Percentiles rank a stretch among this genome's conserved stretches.
These are phyloP conservation scores for Apiospora malaysiana DNA, from an alignment of 2,329 filamentous ascomycete genomes.

Conservation along the genomic window DNA sequence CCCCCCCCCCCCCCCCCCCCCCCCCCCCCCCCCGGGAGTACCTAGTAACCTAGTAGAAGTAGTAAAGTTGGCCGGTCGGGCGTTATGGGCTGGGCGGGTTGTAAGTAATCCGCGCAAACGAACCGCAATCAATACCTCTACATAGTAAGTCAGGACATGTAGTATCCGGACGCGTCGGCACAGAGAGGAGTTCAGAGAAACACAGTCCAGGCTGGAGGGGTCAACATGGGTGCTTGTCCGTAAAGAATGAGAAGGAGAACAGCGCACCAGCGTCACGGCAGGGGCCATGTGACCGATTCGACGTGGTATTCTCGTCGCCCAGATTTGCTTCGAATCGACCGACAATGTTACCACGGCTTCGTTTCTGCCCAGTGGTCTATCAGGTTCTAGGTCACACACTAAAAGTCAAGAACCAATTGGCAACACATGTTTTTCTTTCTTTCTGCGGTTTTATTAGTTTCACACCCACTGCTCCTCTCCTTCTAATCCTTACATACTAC, in stretches of 20 bases:
- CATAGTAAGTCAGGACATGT: background rate
- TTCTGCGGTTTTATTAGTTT: background rate
- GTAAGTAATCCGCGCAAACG: conserved; percentile 11
- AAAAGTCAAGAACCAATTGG: background rate
- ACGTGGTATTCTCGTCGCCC: background rate
- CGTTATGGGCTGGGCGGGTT: background rate
- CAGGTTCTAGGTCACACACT: background rate
- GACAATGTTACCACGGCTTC: conserved; percentile 5
- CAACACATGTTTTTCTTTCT: background rate
- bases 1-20: no score
- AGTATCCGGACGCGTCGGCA: background rate
- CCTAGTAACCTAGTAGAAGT: no score
- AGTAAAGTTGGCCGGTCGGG: no score
- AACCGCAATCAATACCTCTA: no score
- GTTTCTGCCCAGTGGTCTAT: background rate
- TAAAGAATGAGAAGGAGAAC: background rate
- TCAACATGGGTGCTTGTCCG: background rate
- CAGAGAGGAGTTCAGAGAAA: background rate
- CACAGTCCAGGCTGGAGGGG: background rate
- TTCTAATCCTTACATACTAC: no score
- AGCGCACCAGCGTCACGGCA: conserved; percentile 4
- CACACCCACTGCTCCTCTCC: background rate
- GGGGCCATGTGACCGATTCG: conserved; percentile 1
- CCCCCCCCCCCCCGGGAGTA: no score
- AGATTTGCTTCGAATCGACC: conserved; percentile 1